Percentiles rank a stretch among this genome's conserved stretches.
phyloP scores from a whole-genome alignment of 2,329 filamentous ascomycete genomes.

The Lomentospora prolificans region DNA sequence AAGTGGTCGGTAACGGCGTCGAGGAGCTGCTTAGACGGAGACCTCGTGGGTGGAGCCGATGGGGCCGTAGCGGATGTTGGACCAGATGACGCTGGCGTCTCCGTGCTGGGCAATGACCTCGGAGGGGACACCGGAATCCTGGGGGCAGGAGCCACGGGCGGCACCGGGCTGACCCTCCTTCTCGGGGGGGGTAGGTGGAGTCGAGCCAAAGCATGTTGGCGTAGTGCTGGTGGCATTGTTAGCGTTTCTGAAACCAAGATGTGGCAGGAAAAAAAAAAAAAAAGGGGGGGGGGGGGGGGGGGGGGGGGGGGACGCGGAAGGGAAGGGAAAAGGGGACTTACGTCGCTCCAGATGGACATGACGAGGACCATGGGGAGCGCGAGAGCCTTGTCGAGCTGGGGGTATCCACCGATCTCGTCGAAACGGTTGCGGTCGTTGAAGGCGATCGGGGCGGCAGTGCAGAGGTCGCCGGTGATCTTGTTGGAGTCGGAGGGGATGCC shows the following conservation, averaged over 20 bases:
- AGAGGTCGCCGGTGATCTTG: constrained; percentile 47
- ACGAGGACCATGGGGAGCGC: constrained; percentile 53
- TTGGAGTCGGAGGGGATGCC: constrained; percentile 48
- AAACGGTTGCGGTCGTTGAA: constrained; percentile 46
- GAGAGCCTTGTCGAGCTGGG: constrained; percentile 44
- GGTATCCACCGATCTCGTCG: constrained; percentile 43
- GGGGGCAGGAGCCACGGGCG: constrained; percentile 16
- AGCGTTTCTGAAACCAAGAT: too few relatives aligned
- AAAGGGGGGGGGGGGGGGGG: background rate
- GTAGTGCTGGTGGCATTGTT: too few relatives aligned
- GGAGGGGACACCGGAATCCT: constrained; percentile 16
- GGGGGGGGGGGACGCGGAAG: background rate
- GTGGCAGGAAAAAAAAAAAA: too few relatives aligned
- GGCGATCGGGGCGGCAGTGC: constrained; percentile 41
- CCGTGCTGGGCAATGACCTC: constrained; percentile 14
- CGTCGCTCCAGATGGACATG: constrained; percentile 44
- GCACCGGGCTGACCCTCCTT: constrained; percentile 16
- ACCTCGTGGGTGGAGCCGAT: constrained; percentile 30
- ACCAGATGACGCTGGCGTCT: constrained; percentile 31
- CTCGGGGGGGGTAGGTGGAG: constrained; percentile 45
- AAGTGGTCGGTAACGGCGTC: too few relatives aligned
- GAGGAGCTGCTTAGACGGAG: too few relatives aligned
- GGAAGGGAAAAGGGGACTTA: constrained; percentile 13
- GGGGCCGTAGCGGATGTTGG: constrained; percentile 39
- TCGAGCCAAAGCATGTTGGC: constrained; percentile 69